Evolutionary conservation across 2,329 filamentous ascomycete species (phyloP).

Genomic region (Aspergillus hortae): DNA sequence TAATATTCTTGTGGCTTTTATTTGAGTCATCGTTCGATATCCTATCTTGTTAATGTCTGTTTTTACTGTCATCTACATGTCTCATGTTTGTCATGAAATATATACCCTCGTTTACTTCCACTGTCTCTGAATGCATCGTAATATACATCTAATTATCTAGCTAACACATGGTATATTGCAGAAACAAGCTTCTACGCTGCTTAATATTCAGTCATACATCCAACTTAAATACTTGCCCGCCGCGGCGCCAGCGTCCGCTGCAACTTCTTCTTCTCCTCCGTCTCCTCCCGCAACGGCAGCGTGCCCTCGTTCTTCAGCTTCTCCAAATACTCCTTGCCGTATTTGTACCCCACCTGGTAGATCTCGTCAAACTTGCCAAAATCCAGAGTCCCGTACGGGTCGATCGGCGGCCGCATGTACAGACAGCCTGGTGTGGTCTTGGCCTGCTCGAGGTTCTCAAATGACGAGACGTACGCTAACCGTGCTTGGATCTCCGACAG

Average conservation of each 20-base stretch:
- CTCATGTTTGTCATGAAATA: too few relatives aligned
- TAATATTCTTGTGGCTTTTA: too few relatives aligned
- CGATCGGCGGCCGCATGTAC: constrained; percentile 95
- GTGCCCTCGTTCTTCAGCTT: constrained; percentile 74
- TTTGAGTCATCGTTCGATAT: too few relatives aligned
- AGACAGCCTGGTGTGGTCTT: constrained; percentile 88
- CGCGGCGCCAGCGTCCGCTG: constrained; percentile 75
- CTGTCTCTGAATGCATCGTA: too few relatives aligned
- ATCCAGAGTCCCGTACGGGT: constrained; percentile 88
- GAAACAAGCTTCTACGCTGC: too few relatives aligned
- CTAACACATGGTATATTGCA: neutral
- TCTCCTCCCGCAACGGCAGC: constrained; percentile 67
- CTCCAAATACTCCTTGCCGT: constrained; percentile 74
- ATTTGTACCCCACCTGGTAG: constrained; percentile 82
- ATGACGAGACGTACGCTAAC: constrained; percentile 89
- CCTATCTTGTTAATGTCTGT: too few relatives aligned
- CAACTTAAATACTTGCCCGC: constrained; percentile 63
- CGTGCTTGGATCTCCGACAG: constrained; percentile 93
- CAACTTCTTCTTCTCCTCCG: constrained; percentile 71
- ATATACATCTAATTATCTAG: neutral
- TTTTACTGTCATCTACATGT: too few relatives aligned
- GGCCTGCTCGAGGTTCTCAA: constrained; percentile 89
- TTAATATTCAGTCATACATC: neutral
- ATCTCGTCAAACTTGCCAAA: constrained; percentile 99
- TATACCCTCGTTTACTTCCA: too few relatives aligned